Evolutionary conservation across 805 yeast genomes (phyloP).

Genomic region (Vanderwaltozyma tropicalis): DNA sequence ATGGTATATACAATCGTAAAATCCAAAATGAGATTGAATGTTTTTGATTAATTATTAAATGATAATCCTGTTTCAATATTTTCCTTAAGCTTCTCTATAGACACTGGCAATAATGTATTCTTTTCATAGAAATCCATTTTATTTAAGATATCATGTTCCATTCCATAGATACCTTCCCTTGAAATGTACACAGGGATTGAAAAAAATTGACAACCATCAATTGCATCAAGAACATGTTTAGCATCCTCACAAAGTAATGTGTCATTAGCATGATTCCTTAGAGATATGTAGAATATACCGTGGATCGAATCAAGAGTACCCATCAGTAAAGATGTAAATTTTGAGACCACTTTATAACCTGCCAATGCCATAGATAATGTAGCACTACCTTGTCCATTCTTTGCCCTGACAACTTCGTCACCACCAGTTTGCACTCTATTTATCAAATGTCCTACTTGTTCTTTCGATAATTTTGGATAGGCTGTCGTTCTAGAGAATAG

Average conservation of each 20-base stretch:
- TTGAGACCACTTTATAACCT: conserved; percentile 69
- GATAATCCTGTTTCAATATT: conserved; percentile 15
- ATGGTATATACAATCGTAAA: too few relatives aligned
- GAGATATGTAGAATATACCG: conserved; percentile 44
- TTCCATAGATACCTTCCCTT: conserved; percentile 42
- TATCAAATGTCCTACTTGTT: conserved; percentile 46
- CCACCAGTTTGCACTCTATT: conserved; percentile 94
- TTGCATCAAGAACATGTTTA: conserved; percentile 8
- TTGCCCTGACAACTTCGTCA: conserved; percentile 92
- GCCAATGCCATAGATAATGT: conserved; percentile 95
- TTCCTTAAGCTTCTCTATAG: conserved; percentile 16
- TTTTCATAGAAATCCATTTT: conserved; percentile 42
- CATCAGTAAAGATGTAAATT: conserved; percentile 25
- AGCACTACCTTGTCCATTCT: conserved; percentile 91
- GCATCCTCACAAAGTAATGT: conserved; percentile 27
- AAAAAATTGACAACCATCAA: conserved; percentile 33
- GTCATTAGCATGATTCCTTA: conserved; percentile 36
- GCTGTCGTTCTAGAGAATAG: conserved; percentile 41
- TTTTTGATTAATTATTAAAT: not conserved
- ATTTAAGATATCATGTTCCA: conserved; percentile 44
- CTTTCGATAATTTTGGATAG: conserved; percentile 13
- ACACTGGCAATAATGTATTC: conserved; percentile 27
- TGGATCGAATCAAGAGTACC: conserved; percentile 33
- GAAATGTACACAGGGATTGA: conserved; percentile 55
- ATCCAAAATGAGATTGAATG: too few relatives aligned